A percentile compares a stretch with the other conserved stretches of the same genome.
Conservation (phyloP, 2,329 filamentous ascomycete genomes). For the Colletotrichum sp. region DNA sequence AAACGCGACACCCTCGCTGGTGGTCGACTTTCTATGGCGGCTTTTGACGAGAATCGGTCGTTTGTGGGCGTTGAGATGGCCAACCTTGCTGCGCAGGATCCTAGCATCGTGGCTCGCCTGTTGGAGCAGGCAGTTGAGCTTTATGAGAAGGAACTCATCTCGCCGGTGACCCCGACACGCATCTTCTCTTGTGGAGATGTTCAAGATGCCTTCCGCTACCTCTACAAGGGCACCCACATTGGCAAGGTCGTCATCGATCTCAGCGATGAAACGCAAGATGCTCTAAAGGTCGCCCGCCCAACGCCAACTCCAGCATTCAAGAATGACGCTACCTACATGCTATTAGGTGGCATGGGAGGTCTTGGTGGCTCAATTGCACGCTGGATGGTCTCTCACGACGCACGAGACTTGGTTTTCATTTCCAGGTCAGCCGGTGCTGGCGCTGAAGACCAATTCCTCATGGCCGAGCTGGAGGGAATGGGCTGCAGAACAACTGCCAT, state of each 20-base stretch:
- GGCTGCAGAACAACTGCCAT: not conserved
- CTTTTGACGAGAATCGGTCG: constrained; percentile 42
- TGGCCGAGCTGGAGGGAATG: not conserved
- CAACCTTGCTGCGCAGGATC: constrained; percentile 6
- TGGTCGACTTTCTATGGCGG: constrained; percentile 47
- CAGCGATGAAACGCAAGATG: not conserved
- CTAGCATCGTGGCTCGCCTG: not conserved
- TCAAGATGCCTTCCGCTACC: constrained; percentile 45
- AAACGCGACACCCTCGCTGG: constrained; percentile 46
- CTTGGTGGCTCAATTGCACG: constrained; percentile 30
- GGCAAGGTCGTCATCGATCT: constrained; percentile 47
- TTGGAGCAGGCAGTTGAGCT: not conserved
- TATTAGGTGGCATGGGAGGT: constrained; percentile 36
- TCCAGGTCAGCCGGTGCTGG: constrained; percentile 26
- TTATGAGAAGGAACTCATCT: not conserved
- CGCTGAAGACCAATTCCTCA: not conserved
- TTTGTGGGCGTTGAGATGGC: constrained; percentile 40
- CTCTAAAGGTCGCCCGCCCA: not conserved
- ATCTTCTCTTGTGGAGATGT: constrained; percentile 30
- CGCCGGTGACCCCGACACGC: not conserved
- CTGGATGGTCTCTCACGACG: constrained; percentile 34
- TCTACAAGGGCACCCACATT: constrained; percentile 49
- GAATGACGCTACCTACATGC: constrained; percentile 25
- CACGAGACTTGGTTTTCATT: constrained; percentile 29
- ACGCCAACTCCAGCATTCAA: not conserved